Conservation (phyloP, 768 basidiomycete genomes). For the Gyrodon lividus region DNA sequence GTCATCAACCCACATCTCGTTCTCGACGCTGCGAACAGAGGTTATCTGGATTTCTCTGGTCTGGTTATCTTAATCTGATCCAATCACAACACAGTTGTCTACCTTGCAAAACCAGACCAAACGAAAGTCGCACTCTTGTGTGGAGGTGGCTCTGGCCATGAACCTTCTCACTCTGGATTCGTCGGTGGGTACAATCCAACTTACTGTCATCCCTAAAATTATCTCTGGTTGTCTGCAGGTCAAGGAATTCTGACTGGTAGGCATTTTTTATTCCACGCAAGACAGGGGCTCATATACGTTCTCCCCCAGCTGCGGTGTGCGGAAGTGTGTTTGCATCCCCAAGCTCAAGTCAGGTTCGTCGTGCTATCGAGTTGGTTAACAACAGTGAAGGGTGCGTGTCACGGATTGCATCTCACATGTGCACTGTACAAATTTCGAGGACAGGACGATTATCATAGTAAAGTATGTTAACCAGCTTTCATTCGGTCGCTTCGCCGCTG, state of each 20-base stretch:
- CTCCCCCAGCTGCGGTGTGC: slow-evolving; percentile 66
- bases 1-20: slow-evolving; percentile 68
- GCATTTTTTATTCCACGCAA: neutral
- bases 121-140: slow-evolving; percentile 76
- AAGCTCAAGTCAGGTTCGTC: slow-evolving; percentile 78
- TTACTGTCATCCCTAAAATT: neutral
- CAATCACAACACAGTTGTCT: slow-evolving; percentile 50
- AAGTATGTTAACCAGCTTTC: slow-evolving; percentile 46
- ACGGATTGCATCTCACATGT: neutral
- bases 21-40: slow-evolving; percentile 70
- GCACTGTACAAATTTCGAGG: neutral
- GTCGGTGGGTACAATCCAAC: slow-evolving; percentile 56
- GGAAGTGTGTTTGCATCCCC: slow-evolving; percentile 92
- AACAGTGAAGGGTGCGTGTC: slow-evolving; percentile 64
- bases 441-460: slow-evolving; percentile 77
- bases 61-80: neutral
- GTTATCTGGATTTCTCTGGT: slow-evolving; percentile 34
- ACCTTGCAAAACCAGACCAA: slow-evolving; percentile 53
- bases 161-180: slow-evolving; percentile 86
- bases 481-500: slow-evolving; percentile 1
- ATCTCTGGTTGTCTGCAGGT: slow-evolving; percentile 39
- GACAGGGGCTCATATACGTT: neutral
- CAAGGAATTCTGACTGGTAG: slow-evolving; percentile 75
- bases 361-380: slow-evolving; percentile 74
- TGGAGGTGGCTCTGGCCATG: slow-evolving; percentile 88